Evolutionary conservation across 257 asterid genomes (phyloP), one percentile per base, ranked within the genome.

Genomic region (Penstemon newberryi): DNA sequence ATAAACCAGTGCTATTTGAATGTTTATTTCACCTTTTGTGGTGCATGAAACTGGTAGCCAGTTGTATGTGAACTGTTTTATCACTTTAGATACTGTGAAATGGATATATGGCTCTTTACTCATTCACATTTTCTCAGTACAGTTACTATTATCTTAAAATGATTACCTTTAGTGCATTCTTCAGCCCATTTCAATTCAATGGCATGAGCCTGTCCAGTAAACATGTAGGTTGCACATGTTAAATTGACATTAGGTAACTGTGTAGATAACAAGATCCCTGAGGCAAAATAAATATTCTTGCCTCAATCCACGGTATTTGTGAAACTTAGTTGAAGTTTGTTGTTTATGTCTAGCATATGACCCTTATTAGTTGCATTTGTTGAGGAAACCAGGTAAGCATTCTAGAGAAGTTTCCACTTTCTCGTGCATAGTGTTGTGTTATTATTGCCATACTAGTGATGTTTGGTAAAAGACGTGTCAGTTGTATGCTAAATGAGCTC

Each of bases 341-440:
- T 59, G 64, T 46, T 71, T 45, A 40, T 33, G 40, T 71, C 41
- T 63, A 65, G 69, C 56, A 33, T 53, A 63, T 55, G 18, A 44
- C 45, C 58, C 59, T 44, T 8, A 40, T 50, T 37, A 63, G 59
- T 50, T 63, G 45, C 60, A 44, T 60, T 44, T 38, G 58, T 57
- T 46, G 73, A 57, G 66, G 50, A 50, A 45, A 44, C 42, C 63
- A 67, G 4, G 55, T 45, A 36, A 56, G 37, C 18, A 25, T 0
- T 8, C 33, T 68, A 43, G 37, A 33, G 19, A 11, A 37, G 18
- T 47, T n/a, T 53, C 18, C 36, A 53, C 9, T 4, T 3, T 11
- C 58, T 53, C 33, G 0, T 53, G 37, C 58, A 53, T 53, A 53
- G 8, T n/a, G 3, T 33, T 36, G n/a, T 45, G 7, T 8, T 40